Evolutionary conservation across 2,329 filamentous ascomycete species (phyloP), one percentile per base, ranked within the genome.

Genomic region (Cercospora janseana): DNA sequence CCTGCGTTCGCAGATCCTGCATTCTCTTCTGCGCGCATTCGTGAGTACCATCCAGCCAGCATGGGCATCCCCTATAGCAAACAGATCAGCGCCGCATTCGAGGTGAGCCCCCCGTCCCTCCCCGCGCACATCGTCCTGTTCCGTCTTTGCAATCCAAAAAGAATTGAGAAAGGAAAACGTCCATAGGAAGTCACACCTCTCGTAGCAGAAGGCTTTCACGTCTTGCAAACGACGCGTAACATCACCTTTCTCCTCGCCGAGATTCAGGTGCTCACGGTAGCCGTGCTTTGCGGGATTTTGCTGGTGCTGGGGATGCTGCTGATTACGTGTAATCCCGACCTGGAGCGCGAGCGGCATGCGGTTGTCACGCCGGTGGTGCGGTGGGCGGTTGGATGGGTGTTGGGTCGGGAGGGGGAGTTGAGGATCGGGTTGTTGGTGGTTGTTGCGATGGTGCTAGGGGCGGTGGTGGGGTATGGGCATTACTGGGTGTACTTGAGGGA

Each of bases 1-100:
- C n/a, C n/a, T n/a, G n/a, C n/a, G n/a, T n/a, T n/a, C n/a, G n/a
- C n/a, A n/a, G n/a, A n/a, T n/a, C n/a, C n/a, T n/a, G n/a, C n/a
- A n/a, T n/a, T n/a, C n/a, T n/a, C n/a, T n/a, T n/a, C n/a, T n/a
- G n/a, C n/a, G n/a, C n/a, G n/a, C n/a, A n/a, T n/a, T n/a, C n/a
- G n/a, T n/a, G n/a, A n/a, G n/a, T n/a, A n/a, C n/a, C n/a, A n/a
- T n/a, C n/a, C n/a, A n/a, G n/a, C n/a, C 57, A 65, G 49, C 34
- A 78, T 78, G 75, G 75, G 76, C 9, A 72, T 79, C 44, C 76
- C 76, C 1, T 79, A 77, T 64, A 76, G 73, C 10, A 72, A 71
- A 58, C 69, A 78, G 54, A 78, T 78, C 57, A 72, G 77, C 58
- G 66, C 72, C 2, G 76, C 75, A 28, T 77, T 79, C 61, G 72